These are phyloP conservation scores for Elongisporangium senticosum DNA, from an alignment of 352 stramenopile species.

Conservation along the genomic window DNA sequence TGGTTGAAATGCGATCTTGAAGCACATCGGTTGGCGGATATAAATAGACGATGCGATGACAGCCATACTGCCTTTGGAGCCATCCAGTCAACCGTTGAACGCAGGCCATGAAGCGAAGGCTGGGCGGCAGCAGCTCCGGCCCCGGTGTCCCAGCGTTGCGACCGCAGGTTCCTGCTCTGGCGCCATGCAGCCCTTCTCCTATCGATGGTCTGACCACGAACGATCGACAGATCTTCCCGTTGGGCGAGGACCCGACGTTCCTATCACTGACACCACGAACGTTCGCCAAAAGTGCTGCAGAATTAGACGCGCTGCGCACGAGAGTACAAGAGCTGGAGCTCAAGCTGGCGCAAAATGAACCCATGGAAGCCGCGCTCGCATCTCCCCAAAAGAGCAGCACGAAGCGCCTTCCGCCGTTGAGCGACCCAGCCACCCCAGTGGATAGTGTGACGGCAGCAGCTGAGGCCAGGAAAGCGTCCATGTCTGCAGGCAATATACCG, in stretches of 20 bases:
- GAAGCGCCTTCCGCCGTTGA: constrained; percentile 37
- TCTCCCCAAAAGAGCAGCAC: constrained; percentile 23
- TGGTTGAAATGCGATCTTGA: constrained; percentile 4
- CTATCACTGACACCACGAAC: constrained; percentile 45
- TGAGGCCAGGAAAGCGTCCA: background rate
- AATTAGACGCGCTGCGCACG: constrained; percentile 40
- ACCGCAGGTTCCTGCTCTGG: constrained; percentile 10
- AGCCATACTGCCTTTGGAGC: background rate
- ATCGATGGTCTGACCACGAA: constrained; percentile 5
- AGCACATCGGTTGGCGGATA: background rate
- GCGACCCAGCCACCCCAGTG: background rate
- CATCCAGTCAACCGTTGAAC: background rate
- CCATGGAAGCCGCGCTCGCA: constrained; percentile 1
- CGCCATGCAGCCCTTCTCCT: constrained; percentile 5
- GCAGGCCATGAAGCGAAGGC: constrained; percentile 3
- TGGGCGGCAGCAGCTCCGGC: background rate
- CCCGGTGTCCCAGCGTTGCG: constrained; percentile 13
- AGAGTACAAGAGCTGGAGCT: constrained; percentile 48
- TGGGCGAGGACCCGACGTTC: constrained; percentile 37
- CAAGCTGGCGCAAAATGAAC: constrained; percentile 41
- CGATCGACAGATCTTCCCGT: constrained; percentile 34
- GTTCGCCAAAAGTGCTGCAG: constrained; percentile 47
- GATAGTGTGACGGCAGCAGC: background rate
- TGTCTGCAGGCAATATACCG: background rate
- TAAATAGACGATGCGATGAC: background rate